These are phyloP conservation scores for Chaetomium sp. DNA, from an alignment of 2,329 filamentous ascomycete genomes.

Conservation along the genomic window DNA sequence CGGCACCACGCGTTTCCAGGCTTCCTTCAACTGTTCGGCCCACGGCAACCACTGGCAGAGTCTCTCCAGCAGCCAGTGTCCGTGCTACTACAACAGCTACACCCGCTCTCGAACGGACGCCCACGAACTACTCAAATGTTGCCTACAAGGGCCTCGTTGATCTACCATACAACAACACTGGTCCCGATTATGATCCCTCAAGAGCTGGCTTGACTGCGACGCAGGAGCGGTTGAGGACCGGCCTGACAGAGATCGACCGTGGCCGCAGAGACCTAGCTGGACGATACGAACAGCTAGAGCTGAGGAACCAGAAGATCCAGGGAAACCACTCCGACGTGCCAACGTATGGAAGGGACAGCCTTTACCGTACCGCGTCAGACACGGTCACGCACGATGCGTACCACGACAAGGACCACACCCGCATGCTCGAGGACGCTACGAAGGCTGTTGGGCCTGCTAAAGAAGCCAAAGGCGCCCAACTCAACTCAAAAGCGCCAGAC, in stretches of 20 bases:
- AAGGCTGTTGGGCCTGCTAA: background rate
- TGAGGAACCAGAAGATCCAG: background rate
- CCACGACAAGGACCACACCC: background rate
- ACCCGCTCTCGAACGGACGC: background rate
- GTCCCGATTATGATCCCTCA: background rate
- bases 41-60: background rate
- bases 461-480: background rate
- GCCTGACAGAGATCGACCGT: background rate
- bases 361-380: background rate
- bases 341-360: background rate
- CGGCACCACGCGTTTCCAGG: background rate
- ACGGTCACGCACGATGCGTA: background rate
- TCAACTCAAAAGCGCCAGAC: background rate
- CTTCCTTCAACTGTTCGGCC: background rate
- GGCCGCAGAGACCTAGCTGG: background rate
- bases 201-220: background rate
- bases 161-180: background rate
- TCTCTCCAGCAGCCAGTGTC: background rate
- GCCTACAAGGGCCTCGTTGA: background rate
- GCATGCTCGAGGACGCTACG: background rate
- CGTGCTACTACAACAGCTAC: background rate
- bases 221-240: background rate
- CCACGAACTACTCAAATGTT: slow-evolving; percentile 1
- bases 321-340: background rate
- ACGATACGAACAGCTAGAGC: background rate